Base-by-base conservation (phyloP, 495 filamentous ascomycete species). In the Pyrenopolyporus hunteri region DNA sequence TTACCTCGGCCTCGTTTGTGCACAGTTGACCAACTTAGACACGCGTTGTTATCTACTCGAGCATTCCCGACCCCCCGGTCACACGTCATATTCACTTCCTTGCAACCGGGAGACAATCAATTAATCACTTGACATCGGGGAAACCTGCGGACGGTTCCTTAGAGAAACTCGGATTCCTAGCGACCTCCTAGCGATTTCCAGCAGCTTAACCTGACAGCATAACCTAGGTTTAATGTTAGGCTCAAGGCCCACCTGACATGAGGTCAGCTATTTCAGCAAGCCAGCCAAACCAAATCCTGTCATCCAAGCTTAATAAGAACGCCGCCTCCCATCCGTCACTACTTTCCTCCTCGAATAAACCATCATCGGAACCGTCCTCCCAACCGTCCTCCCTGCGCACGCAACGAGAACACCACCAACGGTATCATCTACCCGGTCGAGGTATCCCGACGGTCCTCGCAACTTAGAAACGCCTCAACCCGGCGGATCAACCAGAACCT, bases 161-260 rank as follows among this genome's bases (percentile, higher is more conserved):
- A 45, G 23, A 33, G 48, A 33, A 31, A 54, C 47, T 42, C 17
- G n/a, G 22, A 16, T 26, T 43, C 5, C 25, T 61, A 47, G 22
- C 17, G 31, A 9, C 19, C 20, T 25, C 7, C 35, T 61, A 47
- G 14, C 26, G 22, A 20, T 19, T 22, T 1, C 10, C 13, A 20
- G n/a, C 22, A 36, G 19, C 11, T 25, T 51, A 37, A 42, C 46
- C 32, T 39, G 20, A n/a, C 13, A 49, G 29, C 48, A 47, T 42
- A 28, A n/a, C 35, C 9, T 46, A 55, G 61, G 56, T 59, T 65
- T 25, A 33, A 39, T 37, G 16, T 57, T 60, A 66, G 42, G 25
- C 46, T 53, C 31, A 28, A 45, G 37, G 59, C 39, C 68, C 65
- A 68, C 65, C 59, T 59, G 68, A 66, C 58, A 67, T 69, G 63